phyloP scores from a whole-genome alignment of 1,284 basidiomycete species.

The Cerrena zonata region DNA sequence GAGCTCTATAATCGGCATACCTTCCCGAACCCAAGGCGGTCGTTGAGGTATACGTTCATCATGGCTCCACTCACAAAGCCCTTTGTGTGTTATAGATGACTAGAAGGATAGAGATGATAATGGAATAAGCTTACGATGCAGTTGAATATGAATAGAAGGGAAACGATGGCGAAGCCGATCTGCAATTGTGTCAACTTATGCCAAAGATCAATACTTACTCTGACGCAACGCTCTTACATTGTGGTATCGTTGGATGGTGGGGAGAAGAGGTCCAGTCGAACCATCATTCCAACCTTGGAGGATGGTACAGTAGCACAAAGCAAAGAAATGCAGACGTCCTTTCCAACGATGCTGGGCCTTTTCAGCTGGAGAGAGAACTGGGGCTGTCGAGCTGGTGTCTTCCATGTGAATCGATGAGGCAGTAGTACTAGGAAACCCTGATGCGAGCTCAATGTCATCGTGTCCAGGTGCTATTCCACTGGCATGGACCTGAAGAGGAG shows the following conservation, averaged over 20 bases:
- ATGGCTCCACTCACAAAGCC: constrained; percentile 51
- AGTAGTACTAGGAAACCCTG: constrained; percentile 18
- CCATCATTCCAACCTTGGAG: constrained; percentile 56
- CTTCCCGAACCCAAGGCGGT: constrained; percentile 52
- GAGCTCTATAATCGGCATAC: background rate
- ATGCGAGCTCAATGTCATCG: constrained; percentile 18
- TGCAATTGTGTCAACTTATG: constrained; percentile 13
- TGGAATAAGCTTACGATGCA: constrained; percentile 23
- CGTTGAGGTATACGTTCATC: constrained; percentile 48
- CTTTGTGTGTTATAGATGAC: constrained; percentile 24
- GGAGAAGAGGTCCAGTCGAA: constrained; percentile 49
- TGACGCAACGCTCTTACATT: constrained; percentile 31
- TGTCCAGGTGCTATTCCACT: background rate
- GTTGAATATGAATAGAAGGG: constrained; percentile 42
- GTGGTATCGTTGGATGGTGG: constrained; percentile 51
- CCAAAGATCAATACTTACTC: too few species aligned
- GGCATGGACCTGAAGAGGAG: background rate
- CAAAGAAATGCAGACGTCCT: constrained; percentile 27
- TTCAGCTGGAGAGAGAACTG: constrained; percentile 16
- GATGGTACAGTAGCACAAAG: constrained; percentile 35
- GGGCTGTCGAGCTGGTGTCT: constrained; percentile 18
- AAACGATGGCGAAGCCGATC: constrained; percentile 45
- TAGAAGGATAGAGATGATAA: constrained; percentile 24
- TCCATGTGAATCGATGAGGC: constrained; percentile 16
- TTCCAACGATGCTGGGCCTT: constrained; percentile 13